phyloP scores from a whole-genome alignment of 176 grass and related monocot species.

The Metroxylon sagu region DNA sequence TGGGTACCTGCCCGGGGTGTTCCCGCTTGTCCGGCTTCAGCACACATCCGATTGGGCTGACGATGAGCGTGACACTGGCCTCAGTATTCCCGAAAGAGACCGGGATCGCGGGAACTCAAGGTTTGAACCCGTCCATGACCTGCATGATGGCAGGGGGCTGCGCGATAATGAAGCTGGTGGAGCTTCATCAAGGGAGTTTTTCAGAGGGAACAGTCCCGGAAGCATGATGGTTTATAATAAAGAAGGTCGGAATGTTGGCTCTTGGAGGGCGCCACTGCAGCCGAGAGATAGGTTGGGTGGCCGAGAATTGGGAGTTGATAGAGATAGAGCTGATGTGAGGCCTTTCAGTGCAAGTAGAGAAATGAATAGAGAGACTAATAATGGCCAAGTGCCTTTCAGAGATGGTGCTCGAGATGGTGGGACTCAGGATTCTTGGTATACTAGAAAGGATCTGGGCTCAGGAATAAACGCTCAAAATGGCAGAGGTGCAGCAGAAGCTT shows the following conservation, averaged over 20 bases:
- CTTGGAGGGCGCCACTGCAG: conserved; percentile 45
- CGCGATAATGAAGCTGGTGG: conserved; percentile 3
- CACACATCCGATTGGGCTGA: conserved; percentile 95
- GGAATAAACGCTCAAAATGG: conserved; percentile 19
- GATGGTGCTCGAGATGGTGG: conserved; percentile 23
- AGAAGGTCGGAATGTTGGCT: conserved; percentile 28
- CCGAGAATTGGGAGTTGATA: conserved; percentile 6
- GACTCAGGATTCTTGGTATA: conserved; percentile 51
- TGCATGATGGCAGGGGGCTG: conserved; percentile 26
- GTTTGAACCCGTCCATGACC: conserved; percentile 25
- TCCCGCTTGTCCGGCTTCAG: conserved; percentile 48
- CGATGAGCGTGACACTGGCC: conserved; percentile 82
- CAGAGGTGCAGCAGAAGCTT: conserved; percentile 35
- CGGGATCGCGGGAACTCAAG: conserved; percentile 49
- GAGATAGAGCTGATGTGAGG: conserved; percentile 33
- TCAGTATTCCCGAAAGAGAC: conserved; percentile 66
- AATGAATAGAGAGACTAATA: conserved; percentile 16
- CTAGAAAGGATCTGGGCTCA: conserved; percentile 20
- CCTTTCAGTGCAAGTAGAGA: conserved; percentile 57
- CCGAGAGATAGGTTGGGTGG: conserved; percentile 21
- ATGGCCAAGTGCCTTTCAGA: conserved; percentile 22
- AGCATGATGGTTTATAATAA: conserved; percentile 29
- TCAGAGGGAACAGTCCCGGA: conserved; percentile 40
- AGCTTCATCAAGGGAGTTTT: conserved; percentile 28
- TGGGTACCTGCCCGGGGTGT: conserved; percentile 23